Evolutionary conservation across 2,329 filamentous ascomycete species (phyloP), one percentile per base, ranked within the genome.

Genomic region (Mollisiaceae sp.): DNA sequence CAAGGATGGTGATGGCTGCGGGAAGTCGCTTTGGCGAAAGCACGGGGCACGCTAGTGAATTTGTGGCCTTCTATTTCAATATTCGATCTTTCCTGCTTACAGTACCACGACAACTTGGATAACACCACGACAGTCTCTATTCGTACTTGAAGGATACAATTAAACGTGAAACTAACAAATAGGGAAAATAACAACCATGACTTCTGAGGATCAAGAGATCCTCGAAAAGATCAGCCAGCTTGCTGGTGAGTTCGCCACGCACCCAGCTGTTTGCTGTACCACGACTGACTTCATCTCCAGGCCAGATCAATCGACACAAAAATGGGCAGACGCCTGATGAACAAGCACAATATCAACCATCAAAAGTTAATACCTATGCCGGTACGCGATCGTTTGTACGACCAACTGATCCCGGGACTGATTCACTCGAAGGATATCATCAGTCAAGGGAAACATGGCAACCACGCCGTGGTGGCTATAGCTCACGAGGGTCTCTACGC

Each of bases 281-380:
- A 61, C 38, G 61, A 45, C 63, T 69, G 38, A 66, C 54, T 38
- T 58, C 35, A 27, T 24, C 43, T 55, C 11, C 69, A 93, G 91
- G 90, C 71, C 89, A 91, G 78, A 94, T 95, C 75, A 93, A 93
- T 76, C 87, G 89, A 60, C 89, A 91, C 80, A 93, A 91, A 77
- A 91, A 86, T 69, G 85, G 89, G 68, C 83, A 86, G 69, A 65
- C 52, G 18, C 76, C 81, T 39, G 81, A 70, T 45, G 57, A 70
- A 24, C 67, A 67, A 36, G 61, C 68, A 15, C 71, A 68, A 27
- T 64, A 45, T 43, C 45, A 61, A 35, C 62, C 62, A 59, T 65
- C 62, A 22, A 54, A 56, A 43, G 24, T 61, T 32, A 68, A 57
- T 18, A 64, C 43, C 43, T 66, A 70, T 56, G 66, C 67, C 70